Base-by-base conservation (phyloP, 169 alveolate species). In the Cyclospora cayetanensis region DNA sequence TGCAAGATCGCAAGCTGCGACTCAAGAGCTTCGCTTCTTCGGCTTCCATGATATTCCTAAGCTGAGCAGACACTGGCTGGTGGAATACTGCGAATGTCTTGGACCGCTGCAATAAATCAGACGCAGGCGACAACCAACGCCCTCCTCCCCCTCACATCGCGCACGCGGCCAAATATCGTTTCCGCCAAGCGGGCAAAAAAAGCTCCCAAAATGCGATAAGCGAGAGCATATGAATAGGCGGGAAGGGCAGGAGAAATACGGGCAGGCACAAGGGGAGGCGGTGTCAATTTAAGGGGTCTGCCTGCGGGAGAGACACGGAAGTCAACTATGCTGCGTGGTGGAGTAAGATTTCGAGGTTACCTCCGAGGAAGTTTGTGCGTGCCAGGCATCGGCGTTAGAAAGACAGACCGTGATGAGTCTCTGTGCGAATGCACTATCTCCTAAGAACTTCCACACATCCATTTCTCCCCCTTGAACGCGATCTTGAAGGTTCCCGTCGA, bases 21-120 rank as follows among this genome's bases (percentile, higher is more conserved):
- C 84, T 35, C 27, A 88, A 42, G 41, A 91, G 85, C 31, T 66
- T 63, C 37, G 65, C 85, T 22, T 91, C 84, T 70, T 88, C 90
- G 15, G 68, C 41, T 46, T 83, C 29, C 88, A 91, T 55, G 4
- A 92, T 92, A 7, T 72, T 82, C 31, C 63, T 66, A 52, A 94
- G 70, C 76, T 94, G 95, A 27, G n/a, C 65, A n/a, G 93, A 80
- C 25, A 91, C 85, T 22, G 94, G 90, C 53, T 94, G 95, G n/a
- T 76, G 55, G 11, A 94, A 68, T 0, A 72, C 94, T 65, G 74
- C 86, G 82, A 94, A 94, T 12, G 65, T 39, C 29, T 42, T 11
- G 11, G 37, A 35, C 29, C 42, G 37, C 85, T 74, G 85, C 31
- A 22, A 27, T 29, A 4, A n/a, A n/a, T n/a, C n/a, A n/a, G n/a